phyloP scores from a whole-genome alignment of 1,284 basidiomycete species.

The Rhodotorula sp. region DNA sequence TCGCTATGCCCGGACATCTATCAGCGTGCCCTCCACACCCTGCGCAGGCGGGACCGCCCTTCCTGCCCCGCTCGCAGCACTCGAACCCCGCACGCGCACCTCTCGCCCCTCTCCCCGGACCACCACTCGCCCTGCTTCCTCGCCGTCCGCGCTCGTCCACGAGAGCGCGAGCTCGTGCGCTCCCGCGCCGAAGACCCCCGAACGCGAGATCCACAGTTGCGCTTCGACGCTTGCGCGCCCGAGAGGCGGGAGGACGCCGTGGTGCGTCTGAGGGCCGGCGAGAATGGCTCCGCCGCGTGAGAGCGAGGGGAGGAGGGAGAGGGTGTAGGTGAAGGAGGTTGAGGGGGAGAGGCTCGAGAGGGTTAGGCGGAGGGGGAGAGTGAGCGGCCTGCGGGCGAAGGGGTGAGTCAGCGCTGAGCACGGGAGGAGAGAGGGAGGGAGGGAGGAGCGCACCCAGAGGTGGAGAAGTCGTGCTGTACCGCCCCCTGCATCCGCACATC shows the following conservation, averaged over 20 bases:
- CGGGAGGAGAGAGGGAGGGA: not conserved
- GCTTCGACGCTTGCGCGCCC: not conserved
- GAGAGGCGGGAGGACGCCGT: slow-evolving; percentile 13
- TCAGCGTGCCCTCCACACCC: too few species aligned
- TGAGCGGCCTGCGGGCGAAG: slow-evolving; percentile 58
- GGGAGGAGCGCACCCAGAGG: slow-evolving; percentile 55
- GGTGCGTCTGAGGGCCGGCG: slow-evolving; percentile 17
- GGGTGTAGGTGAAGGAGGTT: slow-evolving; percentile 14
- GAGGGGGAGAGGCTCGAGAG: slow-evolving; percentile 61
- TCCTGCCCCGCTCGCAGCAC: not conserved
- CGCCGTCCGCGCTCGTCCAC: not conserved
- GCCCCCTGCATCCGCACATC: slow-evolving; percentile 50
- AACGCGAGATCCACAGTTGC: slow-evolving; percentile 18
- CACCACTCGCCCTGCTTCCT: not conserved
- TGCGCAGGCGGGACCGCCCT: too few species aligned
- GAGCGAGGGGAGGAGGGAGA: slow-evolving; percentile 4
- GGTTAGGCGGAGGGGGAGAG: slow-evolving; percentile 60
- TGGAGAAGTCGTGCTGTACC: slow-evolving; percentile 65
- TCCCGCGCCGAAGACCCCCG: slow-evolving; percentile 9
- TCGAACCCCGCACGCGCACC: not conserved
- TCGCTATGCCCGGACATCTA: not conserved
- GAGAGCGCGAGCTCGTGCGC: slow-evolving; percentile 2
- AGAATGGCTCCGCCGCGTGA: slow-evolving; percentile 2
- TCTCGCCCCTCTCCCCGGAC: not conserved
- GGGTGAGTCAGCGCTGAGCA: not conserved